phyloP scores from a whole-genome alignment of 805 yeast species.

The Hanseniaspora meyeri region DNA sequence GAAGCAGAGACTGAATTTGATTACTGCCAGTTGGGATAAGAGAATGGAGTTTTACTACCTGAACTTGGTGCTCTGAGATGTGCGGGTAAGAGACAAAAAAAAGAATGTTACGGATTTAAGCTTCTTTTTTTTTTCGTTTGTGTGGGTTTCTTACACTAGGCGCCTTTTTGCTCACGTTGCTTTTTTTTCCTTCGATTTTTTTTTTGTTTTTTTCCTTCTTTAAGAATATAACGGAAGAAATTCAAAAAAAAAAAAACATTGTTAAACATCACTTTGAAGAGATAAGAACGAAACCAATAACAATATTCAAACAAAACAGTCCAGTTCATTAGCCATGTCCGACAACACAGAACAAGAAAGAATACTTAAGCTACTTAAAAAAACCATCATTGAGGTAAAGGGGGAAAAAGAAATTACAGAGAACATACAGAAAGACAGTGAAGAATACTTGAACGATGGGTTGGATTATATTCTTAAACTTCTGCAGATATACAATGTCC shows the following conservation, averaged over 20 bases:
- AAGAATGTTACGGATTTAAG: too few relatives aligned
- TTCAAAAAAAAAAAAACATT: too few relatives aligned
- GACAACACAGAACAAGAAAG: conserved; percentile 8
- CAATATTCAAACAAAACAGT: too few relatives aligned
- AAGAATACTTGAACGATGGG: conserved; percentile 12
- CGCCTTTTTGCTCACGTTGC: not conserved
- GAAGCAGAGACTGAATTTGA: conserved; percentile 5
- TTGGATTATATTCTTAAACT: conserved; percentile 14
- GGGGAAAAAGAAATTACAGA: not conserved
- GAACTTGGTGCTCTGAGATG: conserved; percentile 17
- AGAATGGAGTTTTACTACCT: conserved; percentile 17
- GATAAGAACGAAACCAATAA: too few relatives aligned
- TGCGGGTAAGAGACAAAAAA: too few relatives aligned
- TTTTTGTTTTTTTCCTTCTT: not conserved
- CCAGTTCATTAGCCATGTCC: not conserved
- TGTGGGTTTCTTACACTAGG: too few relatives aligned
- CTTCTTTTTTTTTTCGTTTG: too few relatives aligned
- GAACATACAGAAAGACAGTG: conserved; percentile 11
- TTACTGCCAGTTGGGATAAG: conserved; percentile 15
- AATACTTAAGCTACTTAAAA: conserved; percentile 16
- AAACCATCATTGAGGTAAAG: conserved; percentile 3
- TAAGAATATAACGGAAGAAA: too few relatives aligned
- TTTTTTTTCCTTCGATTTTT: too few relatives aligned
- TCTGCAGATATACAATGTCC: conserved; percentile 17
- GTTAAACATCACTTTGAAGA: too few relatives aligned